Evolutionary conservation across 1,284 basidiomycete genomes (phyloP).

Genomic region (Acaromyces ingoldii): DNA sequence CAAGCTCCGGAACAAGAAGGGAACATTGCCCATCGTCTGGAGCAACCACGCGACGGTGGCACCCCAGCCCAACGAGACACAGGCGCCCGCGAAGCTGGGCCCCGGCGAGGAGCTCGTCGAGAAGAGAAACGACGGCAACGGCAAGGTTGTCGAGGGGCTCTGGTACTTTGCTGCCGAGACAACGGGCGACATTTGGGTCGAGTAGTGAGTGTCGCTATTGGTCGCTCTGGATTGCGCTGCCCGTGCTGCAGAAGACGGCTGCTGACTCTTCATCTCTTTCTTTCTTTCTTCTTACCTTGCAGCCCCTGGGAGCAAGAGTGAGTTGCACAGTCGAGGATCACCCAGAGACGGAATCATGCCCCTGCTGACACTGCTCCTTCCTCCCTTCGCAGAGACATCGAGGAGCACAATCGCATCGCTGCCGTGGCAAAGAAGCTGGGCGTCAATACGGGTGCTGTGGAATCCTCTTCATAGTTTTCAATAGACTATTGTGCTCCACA

Average conservation of each 20-base stretch:
- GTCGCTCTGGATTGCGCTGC: too few species aligned
- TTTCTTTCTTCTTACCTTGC: too few species aligned
- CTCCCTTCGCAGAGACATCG: conserved; percentile 29
- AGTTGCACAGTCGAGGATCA: neutral
- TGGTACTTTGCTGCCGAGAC: conserved; percentile 48
- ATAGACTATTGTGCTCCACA: too few species aligned
- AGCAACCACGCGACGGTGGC: conserved; percentile 15
- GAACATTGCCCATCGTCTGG: conserved; percentile 39
- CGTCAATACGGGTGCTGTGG: too few species aligned
- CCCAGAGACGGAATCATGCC: neutral
- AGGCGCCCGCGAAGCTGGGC: conserved; percentile 6
- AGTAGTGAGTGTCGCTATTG: conserved; percentile 22
- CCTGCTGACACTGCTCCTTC: neutral
- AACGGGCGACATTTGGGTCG: conserved; percentile 47
- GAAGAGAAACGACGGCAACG: conserved; percentile 6
- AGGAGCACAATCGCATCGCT: conserved; percentile 49
- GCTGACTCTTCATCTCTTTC: too few species aligned
- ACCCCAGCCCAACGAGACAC: conserved; percentile 4
- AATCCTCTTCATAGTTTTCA: too few species aligned
- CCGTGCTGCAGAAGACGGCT: too few species aligned
- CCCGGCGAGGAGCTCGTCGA: conserved; percentile 29
- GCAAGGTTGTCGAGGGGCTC: conserved; percentile 41
- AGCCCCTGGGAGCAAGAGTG: conserved; percentile 44
- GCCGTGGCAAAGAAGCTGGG: conserved; percentile 40
- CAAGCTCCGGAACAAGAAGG: conserved; percentile 45